Evolutionary conservation across 441 rosid genomes (phyloP), one percentile per base, ranked within the genome.

Genomic region (Lagerstroemia fauriei): DNA sequence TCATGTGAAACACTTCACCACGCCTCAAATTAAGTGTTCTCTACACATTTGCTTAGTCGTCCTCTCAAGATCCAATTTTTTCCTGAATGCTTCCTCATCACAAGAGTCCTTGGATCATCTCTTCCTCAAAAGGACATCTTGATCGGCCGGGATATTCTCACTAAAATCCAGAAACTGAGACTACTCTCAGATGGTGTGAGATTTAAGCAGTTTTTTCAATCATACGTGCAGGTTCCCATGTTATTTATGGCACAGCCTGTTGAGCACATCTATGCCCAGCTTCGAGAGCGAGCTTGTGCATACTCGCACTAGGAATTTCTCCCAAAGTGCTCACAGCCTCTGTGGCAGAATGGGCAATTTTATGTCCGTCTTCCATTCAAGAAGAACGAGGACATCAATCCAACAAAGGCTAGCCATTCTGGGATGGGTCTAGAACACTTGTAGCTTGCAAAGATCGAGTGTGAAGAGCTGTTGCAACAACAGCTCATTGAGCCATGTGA

Each of bases 341-440:
- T 75, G 1, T 48, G 61, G 78, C 7, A 75, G 34, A 75, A 75
- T 48, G 34, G 25, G 24, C 18, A 75, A 7, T 66, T 79, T 29
- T 79, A 46, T 51, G 32, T 79, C 10, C 61, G 20, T 2, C 47
- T 80, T 1, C n/a, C 76, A 1, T 80, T 71, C 51, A 70, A 80
- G 51, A 48, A 29, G 18, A 80, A 71, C 53, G 77, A 69, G 14
- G 66, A 69, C 9, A 29, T 56, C 25, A 80, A 70, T 24, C 82
- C 82, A 9, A 80, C 82, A 3, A 80, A 80, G 57, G 82, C 66
- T 22, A 70, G 77, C 12, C 31, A 80, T 50, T 20, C 14, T 4
- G 77, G 82, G 0, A 71, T 80, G 77, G 32, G 11, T 31, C 76
- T 66, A 11, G 50, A 80, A 4, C 31, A 18, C 1, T 14, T 4